Evolutionary conservation across 345 rosid genomes (phyloP), one percentile per base, ranked within the genome.

Genomic region (Eucalyptus cloeziana): DNA sequence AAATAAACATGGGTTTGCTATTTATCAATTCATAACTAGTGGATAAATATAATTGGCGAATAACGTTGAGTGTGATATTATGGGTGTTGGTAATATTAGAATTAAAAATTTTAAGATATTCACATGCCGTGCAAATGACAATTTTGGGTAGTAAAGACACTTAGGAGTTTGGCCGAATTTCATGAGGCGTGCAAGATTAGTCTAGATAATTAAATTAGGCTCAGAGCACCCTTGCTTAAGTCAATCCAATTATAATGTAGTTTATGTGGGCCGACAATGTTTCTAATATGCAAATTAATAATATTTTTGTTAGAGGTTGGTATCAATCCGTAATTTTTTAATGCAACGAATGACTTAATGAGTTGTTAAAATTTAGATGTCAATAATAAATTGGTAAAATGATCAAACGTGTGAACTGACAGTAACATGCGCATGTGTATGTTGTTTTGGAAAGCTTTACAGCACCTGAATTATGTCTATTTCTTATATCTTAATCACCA

Each of bases 251-350:
- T 64, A n/a, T 33, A 64, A n/a, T 64, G 76, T 6, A 15, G 10
- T 4, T n/a, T 15, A n/a, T 64, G 76, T 64, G 76, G 76, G 19
- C 40, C 7, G 40, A 64, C 3, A 15, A 15, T 7, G 10, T 5
- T n/a, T 16, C 17, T 64, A n/a, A n/a, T 7, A n/a, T 15, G 3
- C 76, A 64, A n/a, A 64, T 64, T 30, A 14, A 64, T n/a, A n/a
- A n/a, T 64, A n/a, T 64, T n/a, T 64, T 7, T 64, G 21, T 64
- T 16, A 64, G 19, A 8, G 76, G 10, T n/a, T 14, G 9, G 37
- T 30, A 64, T n/a, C 10, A 0, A 64, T 64, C 19, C 1, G 0
- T 64, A 64, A n/a, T n/a, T 14, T 64, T n/a, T 8, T 14, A n/a
- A n/a, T 7, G 21, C 10, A 64, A 64, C 33, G 2, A n/a, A 64